phyloP scores from a whole-genome alignment of 208 protist genomes.

The Lotmaria passim region DNA sequence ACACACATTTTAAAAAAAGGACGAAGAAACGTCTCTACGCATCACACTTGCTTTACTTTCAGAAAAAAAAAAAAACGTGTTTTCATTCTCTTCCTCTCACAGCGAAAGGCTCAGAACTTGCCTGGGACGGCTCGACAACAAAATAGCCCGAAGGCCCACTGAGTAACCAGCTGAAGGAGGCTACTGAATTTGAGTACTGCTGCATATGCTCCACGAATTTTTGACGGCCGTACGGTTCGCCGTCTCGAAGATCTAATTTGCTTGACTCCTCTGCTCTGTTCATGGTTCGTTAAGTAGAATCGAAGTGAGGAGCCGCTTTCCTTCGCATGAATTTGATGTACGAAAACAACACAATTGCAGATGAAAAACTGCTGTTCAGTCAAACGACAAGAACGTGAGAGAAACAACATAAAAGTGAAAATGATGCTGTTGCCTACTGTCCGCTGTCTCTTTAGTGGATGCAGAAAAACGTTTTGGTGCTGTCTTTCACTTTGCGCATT shows the following conservation, averaged over 20 bases:
- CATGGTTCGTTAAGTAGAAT: too few relatives aligned
- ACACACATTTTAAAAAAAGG: too few relatives aligned
- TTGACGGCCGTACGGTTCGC: constrained; percentile 12
- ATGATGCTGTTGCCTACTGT: too few relatives aligned
- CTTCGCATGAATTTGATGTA: too few relatives aligned
- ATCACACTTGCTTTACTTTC: constrained; percentile 6
- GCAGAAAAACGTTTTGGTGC: too few relatives aligned
- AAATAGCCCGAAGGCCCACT: constrained; percentile 29
- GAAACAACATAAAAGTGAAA: constrained; percentile 8
- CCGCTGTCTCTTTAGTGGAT: too few relatives aligned
- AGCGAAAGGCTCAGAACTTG: constrained; percentile 8
- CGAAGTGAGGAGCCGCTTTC: too few relatives aligned
- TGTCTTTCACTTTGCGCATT: too few relatives aligned
- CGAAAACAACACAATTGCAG: too few relatives aligned
- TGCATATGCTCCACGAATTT: constrained; percentile 23
- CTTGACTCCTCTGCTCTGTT: constrained; percentile 4
- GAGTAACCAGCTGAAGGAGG: constrained; percentile 22
- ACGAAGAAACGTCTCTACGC: too few relatives aligned
- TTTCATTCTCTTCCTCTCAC: too few relatives aligned
- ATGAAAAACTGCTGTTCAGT: too few relatives aligned
- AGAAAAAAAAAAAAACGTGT: constrained; percentile 2
- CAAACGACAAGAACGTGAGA: not conserved
- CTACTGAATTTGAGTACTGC: constrained; percentile 23
- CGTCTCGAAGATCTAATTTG: not conserved
- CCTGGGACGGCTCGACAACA: constrained; percentile 16